Base-by-base conservation (phyloP, 2,329 filamentous ascomycete species). In the Aspergillus jensenii region DNA sequence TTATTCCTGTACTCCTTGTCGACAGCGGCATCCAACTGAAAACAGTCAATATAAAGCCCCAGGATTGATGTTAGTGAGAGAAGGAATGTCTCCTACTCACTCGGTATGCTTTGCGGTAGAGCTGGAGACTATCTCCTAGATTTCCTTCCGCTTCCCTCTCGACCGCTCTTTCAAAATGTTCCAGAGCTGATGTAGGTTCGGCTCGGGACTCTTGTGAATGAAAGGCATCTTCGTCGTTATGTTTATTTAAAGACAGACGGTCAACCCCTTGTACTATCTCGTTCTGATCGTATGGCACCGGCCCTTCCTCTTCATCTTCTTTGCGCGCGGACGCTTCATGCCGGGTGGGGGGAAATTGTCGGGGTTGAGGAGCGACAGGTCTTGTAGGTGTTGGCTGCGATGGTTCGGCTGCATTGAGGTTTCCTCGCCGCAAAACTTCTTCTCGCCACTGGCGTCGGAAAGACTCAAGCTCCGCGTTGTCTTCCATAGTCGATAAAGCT, bases 121-220 rank as follows among this genome's bases (percentile, higher is more conserved):
- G 83, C 63, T 84, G 86, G 55, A 99, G 74, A 71, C 93, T 98
- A 62, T 98, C 93, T 5, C 93, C 92, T 51, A 98, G 81, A 62
- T 86, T 95, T 0, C 95, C 95, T 67, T 90, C 85, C 0, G 83
- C 84, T 76, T 99, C 95, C 74, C 88, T 92, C 75, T 96, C 90
- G 56, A 96, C 93, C 3, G 93, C 95, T 71, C 85, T 86, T 72
- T 98, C 95, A 68, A 95, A 98, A 73, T 96, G 90, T 67, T 98
- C 95, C 15, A 99, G 77, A 0, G 95, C 95, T 11, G 93, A 90
- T 21, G 81, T 79, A 4, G 90, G 90, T 65, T 89, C 84, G 21
- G 65, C 68, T 49, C 64, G 61, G 14, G 67, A 60, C 5, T 59
- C 55, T 41, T 61, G 67, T 7, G 63, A 62, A 17, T 68, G 69